Evolutionary conservation across 2,329 filamentous ascomycete species (phyloP).

Genomic region (Cercospora sp.): DNA sequence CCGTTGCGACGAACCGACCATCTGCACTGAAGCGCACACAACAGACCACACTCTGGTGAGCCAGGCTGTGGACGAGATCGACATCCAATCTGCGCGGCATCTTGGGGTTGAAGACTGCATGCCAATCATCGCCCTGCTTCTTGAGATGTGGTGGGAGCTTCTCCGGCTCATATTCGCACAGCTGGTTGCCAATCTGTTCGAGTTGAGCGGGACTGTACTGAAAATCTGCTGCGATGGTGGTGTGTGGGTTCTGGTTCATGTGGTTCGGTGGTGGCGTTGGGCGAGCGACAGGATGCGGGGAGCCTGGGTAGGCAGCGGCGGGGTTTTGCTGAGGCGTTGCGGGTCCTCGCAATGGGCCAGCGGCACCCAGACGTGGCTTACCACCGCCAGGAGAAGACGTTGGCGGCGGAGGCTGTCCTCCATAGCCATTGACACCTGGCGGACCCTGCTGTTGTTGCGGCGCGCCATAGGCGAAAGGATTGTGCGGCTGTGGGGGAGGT

Average conservation of each 20-base stretch:
- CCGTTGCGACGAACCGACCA: conserved; percentile 92
- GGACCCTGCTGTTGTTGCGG: conserved; percentile 64
- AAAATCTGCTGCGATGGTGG: conserved; percentile 34
- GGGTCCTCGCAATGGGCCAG: conserved; percentile 53
- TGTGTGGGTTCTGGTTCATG: conserved; percentile 29
- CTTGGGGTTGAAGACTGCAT: conserved; percentile 87
- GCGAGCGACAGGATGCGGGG: conserved; percentile 76
- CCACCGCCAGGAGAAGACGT: conserved; percentile 84
- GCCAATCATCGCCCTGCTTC: conserved; percentile 89
- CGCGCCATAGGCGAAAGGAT: conserved; percentile 63
- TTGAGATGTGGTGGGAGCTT: conserved; percentile 82
- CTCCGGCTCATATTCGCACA: conserved; percentile 85
- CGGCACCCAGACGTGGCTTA: conserved; percentile 53
- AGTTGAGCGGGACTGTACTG: conserved; percentile 38
- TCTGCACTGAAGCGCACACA: conserved; percentile 96
- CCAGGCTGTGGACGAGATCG: conserved; percentile 87
- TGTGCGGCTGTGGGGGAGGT: conserved; percentile 61
- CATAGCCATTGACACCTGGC: conserved; percentile 67
- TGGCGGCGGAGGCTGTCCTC: conserved; percentile 78
- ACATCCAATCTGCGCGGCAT: conserved; percentile 89
- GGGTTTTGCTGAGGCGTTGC: conserved; percentile 92
- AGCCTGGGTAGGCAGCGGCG: conserved; percentile 82
- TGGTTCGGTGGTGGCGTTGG: conserved; percentile 64
- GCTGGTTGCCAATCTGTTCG: conserved; percentile 62
- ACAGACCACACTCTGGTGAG: conserved; percentile 95